phyloP scores from a whole-genome alignment of 2,329 filamentous ascomycete genomes.

The Aureobasidium lini region DNA sequence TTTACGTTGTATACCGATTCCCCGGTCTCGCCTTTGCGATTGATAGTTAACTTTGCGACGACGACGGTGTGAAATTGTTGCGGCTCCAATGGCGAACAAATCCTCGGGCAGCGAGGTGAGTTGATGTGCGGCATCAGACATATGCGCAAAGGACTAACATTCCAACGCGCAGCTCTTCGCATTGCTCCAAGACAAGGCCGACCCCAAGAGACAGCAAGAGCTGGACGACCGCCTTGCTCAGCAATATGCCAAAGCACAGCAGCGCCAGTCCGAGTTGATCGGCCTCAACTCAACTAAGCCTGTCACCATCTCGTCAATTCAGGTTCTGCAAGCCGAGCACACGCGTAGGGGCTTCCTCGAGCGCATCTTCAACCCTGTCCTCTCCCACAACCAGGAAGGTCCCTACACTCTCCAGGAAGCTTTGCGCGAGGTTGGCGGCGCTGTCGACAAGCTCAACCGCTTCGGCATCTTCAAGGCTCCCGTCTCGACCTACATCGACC shows the following conservation, averaged over 20 bases:
- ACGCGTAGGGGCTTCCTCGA: slow-evolving; percentile 82
- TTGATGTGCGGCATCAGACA: not conserved
- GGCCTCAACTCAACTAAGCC: slow-evolving; percentile 78
- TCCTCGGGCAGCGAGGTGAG: slow-evolving; percentile 10
- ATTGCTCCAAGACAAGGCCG: slow-evolving; percentile 49
- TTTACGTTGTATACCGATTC: not conserved
- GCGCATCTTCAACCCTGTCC: slow-evolving; percentile 67
- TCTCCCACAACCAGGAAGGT: slow-evolving; percentile 58
- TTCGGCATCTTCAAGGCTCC: slow-evolving; percentile 85
- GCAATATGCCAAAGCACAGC: slow-evolving; percentile 56
- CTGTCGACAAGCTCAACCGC: slow-evolving; percentile 65
- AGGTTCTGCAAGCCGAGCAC: slow-evolving; percentile 72
- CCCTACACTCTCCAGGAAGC: slow-evolving; percentile 76
- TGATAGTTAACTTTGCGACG: slow-evolving; percentile 1
- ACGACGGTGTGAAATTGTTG: slow-evolving; percentile 4
- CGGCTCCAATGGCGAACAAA: slow-evolving; percentile 10
- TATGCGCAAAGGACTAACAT: not conserved
- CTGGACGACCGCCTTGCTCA: slow-evolving; percentile 51
- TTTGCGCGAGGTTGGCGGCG: slow-evolving; percentile 61
- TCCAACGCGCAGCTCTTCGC: slow-evolving; percentile 47
- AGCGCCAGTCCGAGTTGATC: slow-evolving; percentile 59
- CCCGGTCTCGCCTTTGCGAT: not conserved
- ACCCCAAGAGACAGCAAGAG: slow-evolving; percentile 53
- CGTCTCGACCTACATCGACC: slow-evolving; percentile 75
- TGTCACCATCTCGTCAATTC: slow-evolving; percentile 78